A percentile compares a stretch with the other conserved stretches of the same genome.
phyloP scores from a whole-genome alignment of 169 alveolate genomes.

The Eimeria maxima region DNA sequence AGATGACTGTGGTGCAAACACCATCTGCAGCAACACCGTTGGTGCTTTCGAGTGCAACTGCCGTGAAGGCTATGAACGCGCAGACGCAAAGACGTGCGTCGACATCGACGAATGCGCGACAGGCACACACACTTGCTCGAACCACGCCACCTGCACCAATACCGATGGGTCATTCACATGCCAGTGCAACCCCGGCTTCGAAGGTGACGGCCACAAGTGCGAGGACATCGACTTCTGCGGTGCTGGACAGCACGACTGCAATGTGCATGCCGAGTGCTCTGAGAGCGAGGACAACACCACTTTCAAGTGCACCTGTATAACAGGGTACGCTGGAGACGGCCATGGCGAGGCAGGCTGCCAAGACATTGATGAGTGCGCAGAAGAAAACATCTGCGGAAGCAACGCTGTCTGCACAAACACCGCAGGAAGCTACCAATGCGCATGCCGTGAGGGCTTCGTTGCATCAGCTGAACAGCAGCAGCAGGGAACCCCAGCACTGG shows the following conservation, averaged over 20 bases:
- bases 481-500: not conserved
- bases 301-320: conserved; percentile 84
- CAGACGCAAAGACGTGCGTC: conserved; percentile 59
- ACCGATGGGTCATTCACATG: conserved; percentile 86
- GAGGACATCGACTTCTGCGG: conserved; percentile 73
- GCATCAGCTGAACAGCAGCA: not conserved
- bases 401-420: conserved; percentile 80
- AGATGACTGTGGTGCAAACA: conserved; percentile 81
- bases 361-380: conserved; percentile 81
- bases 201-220: conserved; percentile 86
- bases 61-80: conserved; percentile 76
- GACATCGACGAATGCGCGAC: conserved; percentile 88
- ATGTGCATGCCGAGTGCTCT: conserved; percentile 82
- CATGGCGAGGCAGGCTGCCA: conserved; percentile 64
- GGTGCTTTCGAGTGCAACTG: conserved; percentile 88
- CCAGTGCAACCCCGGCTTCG: conserved; percentile 85
- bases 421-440: conserved; percentile 84
- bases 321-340: conserved; percentile 84
- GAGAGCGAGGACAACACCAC: conserved; percentile 84
- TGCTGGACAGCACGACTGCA: conserved; percentile 81
- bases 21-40: conserved; percentile 84
- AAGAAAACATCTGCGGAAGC: not conserved
- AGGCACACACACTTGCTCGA: conserved; percentile 37
- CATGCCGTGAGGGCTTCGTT: conserved; percentile 82
- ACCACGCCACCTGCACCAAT: conserved; percentile 85